Percentiles rank a stretch among this genome's conserved stretches.
Evolutionary conservation across 441 rosid genomes (phyloP).

Genomic region (Pelargonium myrrhifolium): DNA sequence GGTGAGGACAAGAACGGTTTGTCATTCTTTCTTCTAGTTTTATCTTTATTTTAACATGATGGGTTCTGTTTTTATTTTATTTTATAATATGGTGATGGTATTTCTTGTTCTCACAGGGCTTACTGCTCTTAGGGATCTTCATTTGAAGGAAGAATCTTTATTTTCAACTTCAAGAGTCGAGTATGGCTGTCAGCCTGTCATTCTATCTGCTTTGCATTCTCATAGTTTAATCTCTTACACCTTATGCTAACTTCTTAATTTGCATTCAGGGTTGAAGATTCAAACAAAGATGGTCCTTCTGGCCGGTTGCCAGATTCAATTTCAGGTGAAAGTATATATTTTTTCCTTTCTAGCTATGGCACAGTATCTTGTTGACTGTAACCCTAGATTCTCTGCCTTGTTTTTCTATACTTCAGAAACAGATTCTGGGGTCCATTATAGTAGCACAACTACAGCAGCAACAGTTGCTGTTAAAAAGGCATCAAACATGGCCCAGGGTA

Average conservation of each 20-base stretch:
- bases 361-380: constrained; percentile 1
- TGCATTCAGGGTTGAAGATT: constrained; percentile 62
- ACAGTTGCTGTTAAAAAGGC: constrained; percentile 33
- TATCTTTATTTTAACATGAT: background rate
- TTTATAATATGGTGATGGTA: background rate
- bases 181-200: constrained; percentile 29
- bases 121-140: constrained; percentile 35
- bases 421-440: constrained; percentile 31
- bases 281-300: constrained; percentile 49
- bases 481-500: constrained; percentile 34
- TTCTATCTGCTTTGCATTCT: background rate
- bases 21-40: constrained; percentile 12
- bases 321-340: constrained; percentile 27
- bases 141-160: constrained; percentile 45
- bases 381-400: constrained; percentile 15
- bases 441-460: constrained; percentile 27
- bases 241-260: constrained; percentile 24
- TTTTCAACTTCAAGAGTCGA: constrained; percentile 50
- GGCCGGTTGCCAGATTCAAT: constrained; percentile 35
- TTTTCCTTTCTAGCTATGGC: constrained; percentile 7
- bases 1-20: constrained; percentile 52
- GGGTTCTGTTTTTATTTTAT: background rate
- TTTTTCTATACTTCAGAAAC: constrained; percentile 26
- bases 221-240: constrained; percentile 7
- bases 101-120: constrained; percentile 31